Percentiles rank a stretch among this genome's conserved stretches.
phyloP scores from a whole-genome alignment of 192 early-diverging fungal genomes.

The Dissophora globulifera region DNA sequence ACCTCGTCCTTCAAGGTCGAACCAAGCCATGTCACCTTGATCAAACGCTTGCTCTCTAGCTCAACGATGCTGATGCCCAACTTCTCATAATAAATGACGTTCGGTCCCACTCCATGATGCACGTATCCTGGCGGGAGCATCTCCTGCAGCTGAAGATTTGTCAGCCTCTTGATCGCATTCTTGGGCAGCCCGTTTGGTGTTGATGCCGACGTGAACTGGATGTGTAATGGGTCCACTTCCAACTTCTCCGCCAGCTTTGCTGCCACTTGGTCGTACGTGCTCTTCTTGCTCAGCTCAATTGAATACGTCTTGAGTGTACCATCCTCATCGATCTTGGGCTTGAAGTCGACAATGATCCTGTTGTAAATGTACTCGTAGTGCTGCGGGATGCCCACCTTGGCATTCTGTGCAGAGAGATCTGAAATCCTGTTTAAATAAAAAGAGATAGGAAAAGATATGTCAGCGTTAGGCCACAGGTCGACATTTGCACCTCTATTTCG shows the following conservation, averaged over 20 bases:
- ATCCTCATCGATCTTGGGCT: constrained; percentile 61
- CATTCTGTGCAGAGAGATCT: constrained; percentile 55
- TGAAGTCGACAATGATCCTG: constrained; percentile 78
- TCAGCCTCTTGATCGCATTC: constrained; percentile 35
- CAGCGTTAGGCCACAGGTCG: too few relatives aligned
- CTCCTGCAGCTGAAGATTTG: constrained; percentile 51
- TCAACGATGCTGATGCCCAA: constrained; percentile 85
- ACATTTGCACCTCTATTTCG: not conserved
- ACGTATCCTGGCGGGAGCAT: constrained; percentile 50
- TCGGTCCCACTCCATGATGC: constrained; percentile 35
- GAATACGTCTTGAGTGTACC: constrained; percentile 53
- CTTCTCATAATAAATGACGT: constrained; percentile 83
- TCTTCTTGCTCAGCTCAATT: constrained; percentile 73
- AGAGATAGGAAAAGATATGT: too few relatives aligned
- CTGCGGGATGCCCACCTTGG: constrained; percentile 63
- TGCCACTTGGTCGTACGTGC: constrained; percentile 76
- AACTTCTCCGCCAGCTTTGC: constrained; percentile 69
- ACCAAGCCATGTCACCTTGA: constrained; percentile 80
- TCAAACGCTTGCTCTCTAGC: constrained; percentile 79
- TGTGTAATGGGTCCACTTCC: constrained; percentile 73
- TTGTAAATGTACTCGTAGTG: constrained; percentile 86
- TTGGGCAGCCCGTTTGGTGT: constrained; percentile 37
- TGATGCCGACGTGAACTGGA: constrained; percentile 72
- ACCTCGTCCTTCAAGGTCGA: constrained; percentile 73
- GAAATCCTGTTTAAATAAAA: constrained; percentile 15